phyloP scores from a whole-genome alignment of 2,329 filamentous ascomycete genomes.

The Clarireedia homoeocarpa region DNA sequence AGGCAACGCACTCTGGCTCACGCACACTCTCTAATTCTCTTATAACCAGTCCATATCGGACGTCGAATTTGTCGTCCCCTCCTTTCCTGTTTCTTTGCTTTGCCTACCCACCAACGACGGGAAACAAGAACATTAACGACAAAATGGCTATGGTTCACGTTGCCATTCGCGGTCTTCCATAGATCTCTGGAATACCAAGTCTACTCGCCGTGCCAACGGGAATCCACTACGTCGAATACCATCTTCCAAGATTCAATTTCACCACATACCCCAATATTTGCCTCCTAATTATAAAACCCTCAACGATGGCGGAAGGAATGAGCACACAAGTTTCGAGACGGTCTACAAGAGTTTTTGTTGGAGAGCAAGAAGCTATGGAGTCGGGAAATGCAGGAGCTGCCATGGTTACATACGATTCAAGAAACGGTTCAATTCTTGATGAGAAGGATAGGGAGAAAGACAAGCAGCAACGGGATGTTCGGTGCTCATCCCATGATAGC shows the following conservation, averaged over 20 bases:
- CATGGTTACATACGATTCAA: constrained; percentile 5
- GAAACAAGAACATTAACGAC: not conserved
- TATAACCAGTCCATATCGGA: not conserved
- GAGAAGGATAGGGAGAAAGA: constrained; percentile 13
- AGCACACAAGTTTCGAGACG: constrained; percentile 16
- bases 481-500: constrained; percentile 5
- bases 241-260: not conserved
- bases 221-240: not conserved
- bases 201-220: not conserved
- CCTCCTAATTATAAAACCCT: not conserved
- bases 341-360: constrained; percentile 16
- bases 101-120: not conserved
- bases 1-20: not conserved
- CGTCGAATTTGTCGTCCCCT: not conserved
- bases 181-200: not conserved
- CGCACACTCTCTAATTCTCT: not conserved
- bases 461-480: not conserved
- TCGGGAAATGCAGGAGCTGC: not conserved
- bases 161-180: not conserved
- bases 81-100: not conserved
- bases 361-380: constrained; percentile 13
- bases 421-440: constrained; percentile 2
- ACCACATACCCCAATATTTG: too few relatives aligned
- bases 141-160: not conserved
- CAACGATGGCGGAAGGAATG: constrained; percentile 11